Evolutionary conservation across 2,329 filamentous ascomycete species (phyloP).

Genomic region (Elsinoe batatas): DNA sequence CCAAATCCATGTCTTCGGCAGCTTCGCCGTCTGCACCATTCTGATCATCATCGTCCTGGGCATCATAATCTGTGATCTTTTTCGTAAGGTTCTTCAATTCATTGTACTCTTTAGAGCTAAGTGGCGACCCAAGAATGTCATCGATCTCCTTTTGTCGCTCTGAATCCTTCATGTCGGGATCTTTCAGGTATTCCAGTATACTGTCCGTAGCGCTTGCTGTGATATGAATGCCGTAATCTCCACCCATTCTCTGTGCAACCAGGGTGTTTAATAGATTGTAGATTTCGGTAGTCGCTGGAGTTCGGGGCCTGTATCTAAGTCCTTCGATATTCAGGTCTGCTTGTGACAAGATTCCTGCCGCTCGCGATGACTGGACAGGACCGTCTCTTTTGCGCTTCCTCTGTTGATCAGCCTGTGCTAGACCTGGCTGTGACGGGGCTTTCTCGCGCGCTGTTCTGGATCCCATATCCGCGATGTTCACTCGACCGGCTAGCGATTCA

Average conservation of each 20-base stretch:
- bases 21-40: conserved; percentile 58
- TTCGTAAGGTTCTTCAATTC: conserved; percentile 93
- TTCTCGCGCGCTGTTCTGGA: conserved; percentile 68
- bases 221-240: conserved; percentile 85
- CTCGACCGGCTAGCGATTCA: conserved; percentile 87
- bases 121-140: conserved; percentile 73
- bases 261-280: conserved; percentile 92
- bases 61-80: conserved; percentile 98
- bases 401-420: conserved; percentile 49
- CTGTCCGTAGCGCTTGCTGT: conserved; percentile 91
- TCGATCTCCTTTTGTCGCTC: conserved; percentile 98
- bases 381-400: conserved; percentile 74
- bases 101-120: conserved; percentile 88
- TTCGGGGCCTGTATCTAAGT: conserved; percentile 82
- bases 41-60: conserved; percentile 88
- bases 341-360: conserved; percentile 69
- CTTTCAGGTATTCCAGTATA: conserved; percentile 82
- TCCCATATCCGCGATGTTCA: conserved; percentile 94
- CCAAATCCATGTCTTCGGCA: conserved; percentile 64
- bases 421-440: conserved; percentile 55
- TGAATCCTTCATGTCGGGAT: conserved; percentile 90
- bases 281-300: conserved; percentile 79
- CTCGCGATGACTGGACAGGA: conserved; percentile 53
- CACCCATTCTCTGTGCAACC: conserved; percentile 77
- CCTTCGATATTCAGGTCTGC: conserved; percentile 84